These are phyloP conservation scores for Cryptococcus hybrid DNA, from an alignment of 1,284 basidiomycete genomes.

Conservation along the genomic window DNA sequence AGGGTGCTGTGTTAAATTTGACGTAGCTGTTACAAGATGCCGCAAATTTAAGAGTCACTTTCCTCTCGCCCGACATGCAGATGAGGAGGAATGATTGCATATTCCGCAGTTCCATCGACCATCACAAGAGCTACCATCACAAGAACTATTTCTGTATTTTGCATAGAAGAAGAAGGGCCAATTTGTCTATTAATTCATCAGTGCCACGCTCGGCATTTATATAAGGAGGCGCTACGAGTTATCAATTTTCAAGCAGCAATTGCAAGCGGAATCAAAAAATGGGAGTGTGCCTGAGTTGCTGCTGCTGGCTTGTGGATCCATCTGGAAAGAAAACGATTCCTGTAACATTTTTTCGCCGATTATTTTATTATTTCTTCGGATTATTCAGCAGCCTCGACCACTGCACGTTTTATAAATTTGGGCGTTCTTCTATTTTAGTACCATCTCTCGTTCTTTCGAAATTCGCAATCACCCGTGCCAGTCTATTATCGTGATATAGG, in stretches of 20 bases:
- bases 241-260: too few relatives aligned
- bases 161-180: background rate
- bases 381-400: too few relatives aligned
- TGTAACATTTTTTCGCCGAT: too few relatives aligned
- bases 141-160: background rate
- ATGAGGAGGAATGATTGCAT: background rate
- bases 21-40: constrained; percentile 42
- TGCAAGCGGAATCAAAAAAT: too few relatives aligned
- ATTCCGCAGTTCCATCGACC: background rate
- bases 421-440: background rate
- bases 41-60: constrained; percentile 37
- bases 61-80: constrained; percentile 4
- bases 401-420: background rate
- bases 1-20: background rate
- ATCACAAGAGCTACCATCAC: background rate
- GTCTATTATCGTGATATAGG: too few relatives aligned
- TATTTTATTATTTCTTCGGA: too few relatives aligned
- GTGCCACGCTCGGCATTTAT: background rate
- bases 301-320: too few relatives aligned
- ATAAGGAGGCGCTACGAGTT: too few relatives aligned
- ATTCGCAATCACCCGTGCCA: background rate
- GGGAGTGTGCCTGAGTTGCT: too few relatives aligned
- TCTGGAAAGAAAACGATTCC: too few relatives aligned
- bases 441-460: background rate
- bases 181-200: background rate